Evolutionary conservation across 495 filamentous ascomycete genomes (phyloP).

Genomic region (Penicillium ochrochloron): DNA sequence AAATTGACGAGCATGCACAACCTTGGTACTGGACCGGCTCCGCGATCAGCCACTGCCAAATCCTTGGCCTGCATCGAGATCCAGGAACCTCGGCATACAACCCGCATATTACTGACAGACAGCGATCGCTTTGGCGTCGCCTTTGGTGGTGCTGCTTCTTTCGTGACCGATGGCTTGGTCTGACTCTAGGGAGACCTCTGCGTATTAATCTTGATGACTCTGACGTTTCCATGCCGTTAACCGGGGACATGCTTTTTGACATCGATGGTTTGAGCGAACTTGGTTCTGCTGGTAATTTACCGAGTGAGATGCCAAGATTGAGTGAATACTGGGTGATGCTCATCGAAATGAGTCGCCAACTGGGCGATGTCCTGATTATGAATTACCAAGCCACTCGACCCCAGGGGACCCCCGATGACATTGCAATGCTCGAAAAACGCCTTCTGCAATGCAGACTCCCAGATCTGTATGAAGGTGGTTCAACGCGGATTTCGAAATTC

Average conservation of each 20-base stretch:
- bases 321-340: constrained; percentile 37
- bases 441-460: constrained; percentile 27
- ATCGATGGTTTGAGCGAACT: constrained; percentile 17
- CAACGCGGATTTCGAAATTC: constrained; percentile 28
- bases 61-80: constrained; percentile 40
- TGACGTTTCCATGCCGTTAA: constrained; percentile 32
- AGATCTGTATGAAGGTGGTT: constrained; percentile 21
- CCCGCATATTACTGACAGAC: constrained; percentile 29
- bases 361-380: constrained; percentile 31
- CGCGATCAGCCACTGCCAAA: constrained; percentile 40
- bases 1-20: constrained; percentile 39
- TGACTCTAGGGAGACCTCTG: constrained; percentile 41
- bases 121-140: constrained; percentile 41
- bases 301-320: constrained; percentile 28
- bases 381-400: constrained; percentile 26
- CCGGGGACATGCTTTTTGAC: constrained; percentile 38
- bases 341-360: constrained; percentile 32
- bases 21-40: constrained; percentile 47
- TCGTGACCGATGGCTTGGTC: constrained; percentile 45
- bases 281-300: constrained; percentile 19
- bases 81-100: constrained; percentile 25
- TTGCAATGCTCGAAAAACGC: constrained; percentile 32
- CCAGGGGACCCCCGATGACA: constrained; percentile 19
- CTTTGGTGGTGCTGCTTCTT: constrained; percentile 49
- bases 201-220: constrained; percentile 44